Conservation (phyloP, 1,139 yeast species). For the Geotrichum restrictum region DNA sequence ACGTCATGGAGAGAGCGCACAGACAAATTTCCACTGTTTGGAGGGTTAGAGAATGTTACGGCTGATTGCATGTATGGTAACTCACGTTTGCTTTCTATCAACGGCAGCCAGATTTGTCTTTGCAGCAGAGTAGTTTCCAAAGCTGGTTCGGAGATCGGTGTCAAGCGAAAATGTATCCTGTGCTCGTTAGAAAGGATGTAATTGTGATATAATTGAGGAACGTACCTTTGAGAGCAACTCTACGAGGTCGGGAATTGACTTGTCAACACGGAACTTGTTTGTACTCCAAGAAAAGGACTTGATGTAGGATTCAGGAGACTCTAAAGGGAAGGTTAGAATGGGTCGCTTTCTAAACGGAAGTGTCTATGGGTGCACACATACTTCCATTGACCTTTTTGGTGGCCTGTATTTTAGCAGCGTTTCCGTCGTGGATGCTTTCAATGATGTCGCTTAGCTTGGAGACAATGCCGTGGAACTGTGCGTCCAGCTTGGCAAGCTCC, state of each 20-base stretch:
- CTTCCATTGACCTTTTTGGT: constrained; percentile 49
- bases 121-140: constrained; percentile 71
- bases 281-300: constrained; percentile 83
- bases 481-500: constrained; percentile 76
- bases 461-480: constrained; percentile 64
- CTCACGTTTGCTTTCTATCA: constrained; percentile 71
- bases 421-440: constrained; percentile 48
- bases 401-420: constrained; percentile 42
- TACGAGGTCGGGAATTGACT: constrained; percentile 72
- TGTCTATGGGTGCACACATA: background rate
- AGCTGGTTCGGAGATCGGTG: constrained; percentile 69
- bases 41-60: constrained; percentile 6
- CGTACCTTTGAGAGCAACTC: constrained; percentile 52
- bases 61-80: constrained; percentile 15
- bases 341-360: background rate
- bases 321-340: constrained; percentile 12
- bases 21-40: constrained; percentile 68
- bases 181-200: background rate
- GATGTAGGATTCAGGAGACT: constrained; percentile 56
- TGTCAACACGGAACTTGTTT: constrained; percentile 79
- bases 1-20: constrained; percentile 87
- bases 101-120: constrained; percentile 81
- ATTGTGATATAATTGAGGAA: too few relatives aligned
- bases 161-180: constrained; percentile 76
- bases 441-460: constrained; percentile 74